Conservation (phyloP, 495 filamentous ascomycete species). For the Rhypophila decipiens region DNA sequence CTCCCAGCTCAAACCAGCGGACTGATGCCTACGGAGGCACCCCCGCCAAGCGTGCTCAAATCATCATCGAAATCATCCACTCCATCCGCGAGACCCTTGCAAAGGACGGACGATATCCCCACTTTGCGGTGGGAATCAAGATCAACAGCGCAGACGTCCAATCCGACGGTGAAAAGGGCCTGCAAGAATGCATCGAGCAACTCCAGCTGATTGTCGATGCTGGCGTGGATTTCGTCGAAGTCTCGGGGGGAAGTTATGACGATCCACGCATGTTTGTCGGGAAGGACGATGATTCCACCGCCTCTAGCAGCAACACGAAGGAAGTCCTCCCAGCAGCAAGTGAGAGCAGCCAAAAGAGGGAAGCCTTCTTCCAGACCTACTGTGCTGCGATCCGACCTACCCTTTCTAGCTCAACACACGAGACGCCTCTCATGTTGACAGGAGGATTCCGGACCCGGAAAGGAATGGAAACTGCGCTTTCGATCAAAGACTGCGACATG, state of each 20-base stretch:
- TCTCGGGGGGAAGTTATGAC: constrained; percentile 55
- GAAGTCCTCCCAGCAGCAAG: constrained; percentile 18
- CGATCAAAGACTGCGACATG: constrained; percentile 49
- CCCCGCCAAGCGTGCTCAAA: constrained; percentile 57
- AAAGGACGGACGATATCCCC: too few species aligned
- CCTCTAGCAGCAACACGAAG: neutral
- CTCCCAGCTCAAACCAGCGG: constrained; percentile 52
- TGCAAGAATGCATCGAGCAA: constrained; percentile 48
- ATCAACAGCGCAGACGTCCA: constrained; percentile 55
- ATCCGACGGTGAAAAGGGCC: constrained; percentile 27
- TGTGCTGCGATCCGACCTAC: too few species aligned
- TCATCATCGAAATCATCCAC: constrained; percentile 54
- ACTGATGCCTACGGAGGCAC: constrained; percentile 62
- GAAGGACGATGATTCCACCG: too few species aligned
- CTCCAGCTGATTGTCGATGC: constrained; percentile 44
- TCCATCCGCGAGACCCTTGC: constrained; percentile 50
- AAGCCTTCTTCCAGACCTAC: constrained; percentile 60
- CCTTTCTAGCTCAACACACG: too few species aligned
- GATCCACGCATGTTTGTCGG: too few species aligned
- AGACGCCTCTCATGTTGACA: constrained; percentile 38
- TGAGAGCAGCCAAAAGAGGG: constrained; percentile 43
- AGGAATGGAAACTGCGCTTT: constrained; percentile 49
- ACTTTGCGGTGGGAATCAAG: constrained; percentile 58
- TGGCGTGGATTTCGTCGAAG: constrained; percentile 57
- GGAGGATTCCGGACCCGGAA: constrained; percentile 49